phyloP scores from a whole-genome alignment of 2,329 filamentous ascomycete species.

The Berkeleyomyces rouxiae region DNA sequence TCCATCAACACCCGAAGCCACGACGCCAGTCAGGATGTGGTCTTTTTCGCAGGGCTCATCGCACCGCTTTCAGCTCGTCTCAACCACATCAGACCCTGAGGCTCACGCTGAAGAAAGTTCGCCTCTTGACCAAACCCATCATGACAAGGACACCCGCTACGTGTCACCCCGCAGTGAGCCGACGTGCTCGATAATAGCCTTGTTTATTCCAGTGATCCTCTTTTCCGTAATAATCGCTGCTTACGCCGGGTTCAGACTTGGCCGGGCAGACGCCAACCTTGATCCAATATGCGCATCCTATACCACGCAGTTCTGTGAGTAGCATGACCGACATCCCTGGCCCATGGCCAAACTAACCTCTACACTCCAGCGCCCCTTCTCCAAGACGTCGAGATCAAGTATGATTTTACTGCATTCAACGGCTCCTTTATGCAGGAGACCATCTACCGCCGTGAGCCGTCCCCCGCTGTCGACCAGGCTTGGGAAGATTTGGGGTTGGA shows the following conservation, averaged over 20 bases:
- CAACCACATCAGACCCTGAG: slow-evolving; percentile 10
- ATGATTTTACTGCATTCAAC: slow-evolving; percentile 30
- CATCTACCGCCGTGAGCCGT: slow-evolving; percentile 32
- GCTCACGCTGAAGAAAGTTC: slow-evolving; percentile 14
- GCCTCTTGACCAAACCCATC: not conserved
- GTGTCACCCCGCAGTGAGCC: not conserved
- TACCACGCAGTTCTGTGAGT: slow-evolving; percentile 25
- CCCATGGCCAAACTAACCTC: not conserved
- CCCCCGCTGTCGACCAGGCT: slow-evolving; percentile 38
- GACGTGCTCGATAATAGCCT: slow-evolving; percentile 6
- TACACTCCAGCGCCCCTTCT: slow-evolving; percentile 20
- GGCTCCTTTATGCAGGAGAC: slow-evolving; percentile 39
- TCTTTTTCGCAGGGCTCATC: not conserved
- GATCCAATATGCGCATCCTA: slow-evolving; percentile 19
- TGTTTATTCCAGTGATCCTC: slow-evolving; percentile 8
- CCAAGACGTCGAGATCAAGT: slow-evolving; percentile 20
- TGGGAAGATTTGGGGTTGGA: slow-evolving; percentile 31
- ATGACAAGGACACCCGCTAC: not conserved
- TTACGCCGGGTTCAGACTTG: slow-evolving; percentile 15
- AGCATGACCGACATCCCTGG: no score
- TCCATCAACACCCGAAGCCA: not conserved
- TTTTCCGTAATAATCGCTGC: slow-evolving; percentile 15
- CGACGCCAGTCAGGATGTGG: not conserved
- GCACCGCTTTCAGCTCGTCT: slow-evolving; percentile 12
- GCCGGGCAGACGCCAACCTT: slow-evolving; percentile 12